Evolutionary conservation across 305 asterid species (phyloP), one percentile per base, ranked within the genome.

Genomic region (Fraxinus sp.): DNA sequence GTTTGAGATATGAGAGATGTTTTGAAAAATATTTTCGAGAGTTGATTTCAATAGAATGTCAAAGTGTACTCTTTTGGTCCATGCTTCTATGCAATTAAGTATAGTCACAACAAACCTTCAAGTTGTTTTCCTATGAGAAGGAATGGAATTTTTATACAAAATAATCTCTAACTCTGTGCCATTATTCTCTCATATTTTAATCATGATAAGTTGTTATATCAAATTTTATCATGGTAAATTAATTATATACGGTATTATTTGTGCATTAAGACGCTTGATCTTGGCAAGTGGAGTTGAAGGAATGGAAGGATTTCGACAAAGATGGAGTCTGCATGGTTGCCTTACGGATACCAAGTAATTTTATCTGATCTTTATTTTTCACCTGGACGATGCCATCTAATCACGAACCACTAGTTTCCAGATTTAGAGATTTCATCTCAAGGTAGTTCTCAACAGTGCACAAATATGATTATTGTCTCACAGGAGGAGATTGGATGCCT

Each of bases 231-330:
- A 22, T 24, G 13, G 33, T 20, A 62, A 7, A 62, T 62, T 20
- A 55, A n/a, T 57, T 57, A 0, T 6, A 22, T 22, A 3, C 6
- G 13, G 30, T 39, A 22, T 71, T 37, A 5, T 36, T 62, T 55
- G 75, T 46, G 76, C 28, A 33, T 80, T 14, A 84, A 95, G 99
- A 81, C 97, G 89, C 86, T 85, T 95, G 89, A 94, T 95, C 83
- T 87, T 95, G 94, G 99, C 99, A n/a, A 95, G 98, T 85, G 99
- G 99, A 66, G 81, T 86, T 73, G 98, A 94, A 89, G 99, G 99
- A 62, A 86, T 89, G 89, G 97, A 95, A 75, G 98, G 99, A 77
- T 93, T 94, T 86, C 91, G 96, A 75, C 98, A 93, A 83, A 91
- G 99, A 87, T 95, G 99, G 98, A 95, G 97, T 87, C 86, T 94